Evolutionary conservation across 768 basidiomycete species (phyloP), one percentile per base, ranked within the genome.

Genomic region (Hygrocybe coccinea): DNA sequence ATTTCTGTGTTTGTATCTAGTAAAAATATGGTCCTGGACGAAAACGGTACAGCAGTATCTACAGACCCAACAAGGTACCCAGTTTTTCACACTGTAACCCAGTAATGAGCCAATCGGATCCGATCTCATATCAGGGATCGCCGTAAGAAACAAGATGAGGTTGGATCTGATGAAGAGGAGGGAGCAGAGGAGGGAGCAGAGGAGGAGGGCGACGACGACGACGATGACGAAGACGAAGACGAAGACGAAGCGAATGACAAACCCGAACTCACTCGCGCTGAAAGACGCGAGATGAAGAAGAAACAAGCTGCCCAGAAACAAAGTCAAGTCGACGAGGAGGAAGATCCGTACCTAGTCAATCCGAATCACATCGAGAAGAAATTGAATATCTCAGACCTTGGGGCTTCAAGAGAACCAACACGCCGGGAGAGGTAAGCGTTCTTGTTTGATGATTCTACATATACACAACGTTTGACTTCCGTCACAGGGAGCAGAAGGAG

Each of bases 281-380:
- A 95, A 69, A 77, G 89, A 56, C 82, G 80, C 60, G 92, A 87
- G 29, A 69, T 88, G 64, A 94, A 94, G 82, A 93, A 89, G 80
- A 86, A 89, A 65, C 84, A 87, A 65, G 77, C 78, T 21, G 74
- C 77, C 52, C 67, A 78, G 65, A 76, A 79, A 65, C 64, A 74
- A 65, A 65, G 73, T 59, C 61, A 66, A 57, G 68, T 22, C 68
- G 79, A 76, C 2, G 81, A 79, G 4, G 81, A 78, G 2, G 82
- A 85, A 33, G 89, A 93, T 58, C 77, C 78, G 0, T 81, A 90
- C 59, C 71, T 91, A 49, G 79, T 85, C 61, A 93, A 93, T 66
- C 86, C 88, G 10, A 94, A 93, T 64, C 86, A 83, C 60, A 76
- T 86, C 29, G 61, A 68, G 65, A 91, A 85, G 81, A 87, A 84